These are phyloP conservation scores for Microstegium vimineum DNA, from an alignment of 176 grass and related monocot species.

Conservation along the genomic window DNA sequence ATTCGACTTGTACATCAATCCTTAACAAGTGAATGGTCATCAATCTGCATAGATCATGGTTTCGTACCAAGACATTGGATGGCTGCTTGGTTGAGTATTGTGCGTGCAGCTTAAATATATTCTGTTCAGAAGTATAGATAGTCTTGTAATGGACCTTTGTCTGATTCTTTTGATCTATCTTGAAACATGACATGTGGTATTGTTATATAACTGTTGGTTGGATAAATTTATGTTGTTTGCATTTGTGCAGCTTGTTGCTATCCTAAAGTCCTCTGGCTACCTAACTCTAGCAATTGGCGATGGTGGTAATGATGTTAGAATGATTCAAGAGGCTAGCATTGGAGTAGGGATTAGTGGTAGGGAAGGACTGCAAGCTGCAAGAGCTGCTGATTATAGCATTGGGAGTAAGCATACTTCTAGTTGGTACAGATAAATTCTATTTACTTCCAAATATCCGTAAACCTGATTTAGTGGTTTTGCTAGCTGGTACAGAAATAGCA, in stretches of 20 bases:
- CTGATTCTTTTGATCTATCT: slow-evolving; percentile 6
- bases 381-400: slow-evolving; percentile 93
- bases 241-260: slow-evolving; percentile 70
- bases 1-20: not conserved
- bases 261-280: slow-evolving; percentile 69
- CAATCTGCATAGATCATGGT: not conserved
- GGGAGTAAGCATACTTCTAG: slow-evolving; percentile 56
- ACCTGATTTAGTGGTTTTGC: not conserved
- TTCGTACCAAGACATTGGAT: not conserved
- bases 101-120: not conserved
- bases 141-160: not conserved
- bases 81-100: not conserved
- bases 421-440: not conserved
- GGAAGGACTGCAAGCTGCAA: slow-evolving; percentile 93
- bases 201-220: not conserved
- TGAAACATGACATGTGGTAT: not conserved
- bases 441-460: not conserved
- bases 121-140: not conserved
- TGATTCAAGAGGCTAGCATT: slow-evolving; percentile 97
- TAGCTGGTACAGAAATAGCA: not conserved
- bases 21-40: not conserved
- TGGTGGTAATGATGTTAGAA: slow-evolving; percentile 98
- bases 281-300: slow-evolving; percentile 90
- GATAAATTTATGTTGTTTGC: slow-evolving; percentile 20
- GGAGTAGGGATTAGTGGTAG: slow-evolving; percentile 94